Percentiles rank a stretch among this genome's conserved stretches.
Conservation (phyloP, 2,329 filamentous ascomycete genomes). For the Fusarium sp. region DNA sequence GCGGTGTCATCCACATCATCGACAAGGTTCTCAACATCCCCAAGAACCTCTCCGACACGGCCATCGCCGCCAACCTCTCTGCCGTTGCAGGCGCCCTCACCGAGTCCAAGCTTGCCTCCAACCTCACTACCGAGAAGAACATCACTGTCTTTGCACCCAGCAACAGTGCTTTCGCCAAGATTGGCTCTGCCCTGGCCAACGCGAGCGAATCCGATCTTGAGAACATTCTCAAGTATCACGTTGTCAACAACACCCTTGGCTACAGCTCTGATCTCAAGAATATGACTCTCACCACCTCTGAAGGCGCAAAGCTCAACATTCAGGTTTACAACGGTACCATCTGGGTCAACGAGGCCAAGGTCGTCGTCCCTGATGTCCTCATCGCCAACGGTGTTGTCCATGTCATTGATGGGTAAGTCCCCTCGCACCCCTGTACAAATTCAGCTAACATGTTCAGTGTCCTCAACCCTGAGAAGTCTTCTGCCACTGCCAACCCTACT, state of each 20-base stretch:
- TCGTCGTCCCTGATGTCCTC: conserved; percentile 61
- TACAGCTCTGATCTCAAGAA: conserved; percentile 46
- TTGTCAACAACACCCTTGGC: conserved; percentile 63
- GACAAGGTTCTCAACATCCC: conserved; percentile 57
- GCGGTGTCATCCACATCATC: conserved; percentile 62
- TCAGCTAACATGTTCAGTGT: conserved; percentile 56
- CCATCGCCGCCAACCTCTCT: conserved; percentile 35
- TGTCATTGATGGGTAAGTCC: conserved; percentile 65
- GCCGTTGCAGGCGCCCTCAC: conserved; percentile 42
- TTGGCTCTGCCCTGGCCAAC: conserved; percentile 60
- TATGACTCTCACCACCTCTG: conserved; percentile 24
- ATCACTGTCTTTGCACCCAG: conserved; percentile 72
- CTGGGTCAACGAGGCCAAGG: conserved; percentile 52
- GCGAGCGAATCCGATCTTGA: conserved; percentile 58
- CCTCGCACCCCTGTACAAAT: not conserved
- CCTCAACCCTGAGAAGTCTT: conserved; percentile 53
- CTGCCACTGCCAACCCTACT: conserved; percentile 49
- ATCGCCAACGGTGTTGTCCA: conserved; percentile 68
- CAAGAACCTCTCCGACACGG: conserved; percentile 47
- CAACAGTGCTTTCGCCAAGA: conserved; percentile 67
- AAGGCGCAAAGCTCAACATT: conserved; percentile 55
- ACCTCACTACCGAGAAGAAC: conserved; percentile 39
- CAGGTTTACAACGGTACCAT: conserved; percentile 54
- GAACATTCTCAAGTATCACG: conserved; percentile 69
- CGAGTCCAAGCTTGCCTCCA: conserved; percentile 38